Base-by-base conservation (phyloP, 2,329 filamentous ascomycete species). In the Parastagonospora avenae region DNA sequence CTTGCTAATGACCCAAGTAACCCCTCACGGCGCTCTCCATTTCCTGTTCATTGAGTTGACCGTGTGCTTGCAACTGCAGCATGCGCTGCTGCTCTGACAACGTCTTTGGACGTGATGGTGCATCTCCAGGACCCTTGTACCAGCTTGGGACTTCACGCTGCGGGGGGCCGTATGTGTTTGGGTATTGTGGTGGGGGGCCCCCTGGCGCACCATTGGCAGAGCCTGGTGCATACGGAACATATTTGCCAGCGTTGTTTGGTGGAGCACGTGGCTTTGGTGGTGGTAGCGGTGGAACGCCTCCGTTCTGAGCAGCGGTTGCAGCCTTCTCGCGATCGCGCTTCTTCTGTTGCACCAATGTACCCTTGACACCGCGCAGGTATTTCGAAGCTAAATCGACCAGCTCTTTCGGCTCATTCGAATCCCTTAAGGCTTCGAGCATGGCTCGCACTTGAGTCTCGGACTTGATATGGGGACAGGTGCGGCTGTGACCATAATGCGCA, bases 381-480 rank as follows among this genome's bases (percentile, higher is more conserved):
- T 79, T 81, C 35, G 74, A 77, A 2, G 85, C 85, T 27, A 77
- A 66, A 9, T 80, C 77, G 9, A 87, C 74, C 7, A 85, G 67
- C 15, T 81, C 75, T 24, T 74, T 74, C 9, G 79, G 75, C 63
- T 89, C 86, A 0, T 77, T 79, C 47, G 81, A 85, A 46, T 77
- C 72, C 60, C 84, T 84, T 16, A 91, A 70, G 0, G 82, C 80
- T 48, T 84, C 80, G 12, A 91, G 74, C 79, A 91, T 88, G 15
- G 81, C 74, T 46, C 81, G 78, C 12, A 91, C 77, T 63, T 90
- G 82, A 2, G 80, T 81, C 54, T 89, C 83, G 2, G 84, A 84
- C 46, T 76, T 77, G 44, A 90, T 78, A 64, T 86, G 83, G 11
- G 85, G 83, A 63, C 87, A 90, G 8, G 78, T 80, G 29, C 82